phyloP scores from a whole-genome alignment of 2,329 filamentous ascomycete species.

The Achaetomium macrosporum region DNA sequence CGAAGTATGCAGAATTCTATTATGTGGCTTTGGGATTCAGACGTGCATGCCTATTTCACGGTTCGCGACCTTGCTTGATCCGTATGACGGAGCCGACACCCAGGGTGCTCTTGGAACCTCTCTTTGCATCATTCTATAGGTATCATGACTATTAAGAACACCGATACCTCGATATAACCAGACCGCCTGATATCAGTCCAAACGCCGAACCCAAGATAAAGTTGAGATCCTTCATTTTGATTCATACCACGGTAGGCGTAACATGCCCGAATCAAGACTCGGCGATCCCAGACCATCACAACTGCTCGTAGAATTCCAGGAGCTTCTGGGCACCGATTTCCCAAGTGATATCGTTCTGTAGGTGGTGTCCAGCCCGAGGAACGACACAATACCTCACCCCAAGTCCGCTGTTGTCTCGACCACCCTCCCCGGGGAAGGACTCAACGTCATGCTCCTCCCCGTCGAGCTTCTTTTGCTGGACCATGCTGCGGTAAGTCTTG shows the following conservation, averaged over 20 bases:
- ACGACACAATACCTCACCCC: constrained; percentile 40
- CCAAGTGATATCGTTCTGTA: constrained; percentile 48
- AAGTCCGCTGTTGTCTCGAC: constrained; percentile 26
- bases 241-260: no score
- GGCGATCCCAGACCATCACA: constrained; percentile 15
- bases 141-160: no score
- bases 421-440: constrained; percentile 21
- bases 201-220: background rate
- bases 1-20: no score
- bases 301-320: constrained; percentile 35
- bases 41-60: no score
- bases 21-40: no score
- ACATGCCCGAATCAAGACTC: no score
- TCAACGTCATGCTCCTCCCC: constrained; percentile 13
- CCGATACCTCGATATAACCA: no score
- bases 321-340: constrained; percentile 42
- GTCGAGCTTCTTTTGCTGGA: constrained; percentile 29
- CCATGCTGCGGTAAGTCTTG: constrained; percentile 28
- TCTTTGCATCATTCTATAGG: no score
- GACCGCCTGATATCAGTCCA: no score
- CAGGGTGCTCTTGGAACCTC: no score
- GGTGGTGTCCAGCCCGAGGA: constrained; percentile 43
- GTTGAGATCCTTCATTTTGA: background rate
- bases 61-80: no score
- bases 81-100: no score